Base-by-base conservation (phyloP, 768 basidiomycete genomes). In the Lactarius akahatsu region DNA sequence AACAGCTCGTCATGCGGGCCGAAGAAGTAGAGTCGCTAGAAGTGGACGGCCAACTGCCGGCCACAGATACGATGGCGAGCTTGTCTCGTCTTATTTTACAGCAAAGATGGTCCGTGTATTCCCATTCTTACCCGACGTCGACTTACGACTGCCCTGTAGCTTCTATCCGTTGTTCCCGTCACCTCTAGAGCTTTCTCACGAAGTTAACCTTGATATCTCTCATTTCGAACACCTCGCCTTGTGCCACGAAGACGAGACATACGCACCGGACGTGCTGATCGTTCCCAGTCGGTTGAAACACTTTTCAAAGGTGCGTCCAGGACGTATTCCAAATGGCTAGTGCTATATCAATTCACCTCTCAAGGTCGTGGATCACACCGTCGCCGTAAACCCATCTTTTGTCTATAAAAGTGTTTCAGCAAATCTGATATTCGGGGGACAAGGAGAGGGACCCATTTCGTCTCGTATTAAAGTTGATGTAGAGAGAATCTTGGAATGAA, bases 111-210 rank as follows among this genome's bases (percentile, higher is more conserved):
- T 94, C 66, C 45, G 78, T 68, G 26, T 26, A 26, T 38, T 26
- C 34, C 58, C 32, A 4, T 15, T 20, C 60, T 23, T 38, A 20
- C 55, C 54, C 18, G 7, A 23, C 11, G 62, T 38, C 60, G 28
- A 1, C 34, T 52, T 13, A 40, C 55, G 38, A 50, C 57, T 60
- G 26, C 15, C 43, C 66, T 15, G 50, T 73, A 98, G 94, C 72
- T 97, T 97, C 79, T 99, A 98, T 74, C 97, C 97, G 0, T 77
- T 97, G 47, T 98, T 98, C 76, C 97, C 97, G 10, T 84, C 87
- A 1, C 94, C 97, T 0, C 74, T 81, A 15, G 90, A 91, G 7
- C 76, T 90, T 20, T 80, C 88, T 1, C 80, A 84, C 43, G 94
- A 96, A 73, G 86, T 98, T 64, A 96, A 97, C 73, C 82, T 99